Evolutionary conservation across 176 grass and related monocot genomes (phyloP), one percentile per base, ranked within the genome.

Genomic region (Aegilops longissima): DNA sequence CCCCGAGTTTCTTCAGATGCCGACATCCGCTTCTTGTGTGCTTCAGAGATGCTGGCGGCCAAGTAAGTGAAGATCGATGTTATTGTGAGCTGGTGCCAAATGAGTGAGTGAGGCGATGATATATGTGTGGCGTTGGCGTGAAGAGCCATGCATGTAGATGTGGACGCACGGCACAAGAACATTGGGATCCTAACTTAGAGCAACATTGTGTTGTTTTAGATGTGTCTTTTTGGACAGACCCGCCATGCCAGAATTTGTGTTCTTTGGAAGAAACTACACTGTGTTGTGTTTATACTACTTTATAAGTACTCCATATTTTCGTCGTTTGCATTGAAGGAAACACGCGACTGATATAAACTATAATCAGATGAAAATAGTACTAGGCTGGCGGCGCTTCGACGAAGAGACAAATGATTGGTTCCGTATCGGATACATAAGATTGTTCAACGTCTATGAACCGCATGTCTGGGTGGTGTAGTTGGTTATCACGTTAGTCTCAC

Each of bases 401-500:
- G 9, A 11, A 11, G n/a, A n/a, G n/a, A n/a, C n/a, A n/a, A n/a
- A n/a, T n/a, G n/a, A n/a, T n/a, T n/a, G n/a, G n/a, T n/a, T n/a
- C n/a, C n/a, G n/a, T n/a, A n/a, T n/a, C n/a, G n/a, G n/a, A n/a
- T n/a, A n/a, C n/a, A n/a, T n/a, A n/a, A n/a, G n/a, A n/a, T n/a
- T n/a, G n/a, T n/a, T n/a, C n/a, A n/a, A n/a, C n/a, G n/a, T n/a
- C n/a, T n/a, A n/a, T n/a, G n/a, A n/a, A n/a, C n/a, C n/a, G n/a
- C 1, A 17, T 76, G 81, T 75, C 82, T 74, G 69, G 69, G 90
- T 97, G 89, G 92, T 97, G 89, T 93, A 97, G 93, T 97, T 92
- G 91, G 93, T 95, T 90, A 93, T 95, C 89, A 97, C 89, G 89
- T 90, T 93, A 95, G 90, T 95, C 93, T 95, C 91, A 91, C 89